A percentile compares a stretch with the other conserved stretches of the same genome.
These are phyloP conservation scores for Alternaria burnsii DNA, from an alignment of 2,329 filamentous ascomycete genomes.

Conservation along the genomic window DNA sequence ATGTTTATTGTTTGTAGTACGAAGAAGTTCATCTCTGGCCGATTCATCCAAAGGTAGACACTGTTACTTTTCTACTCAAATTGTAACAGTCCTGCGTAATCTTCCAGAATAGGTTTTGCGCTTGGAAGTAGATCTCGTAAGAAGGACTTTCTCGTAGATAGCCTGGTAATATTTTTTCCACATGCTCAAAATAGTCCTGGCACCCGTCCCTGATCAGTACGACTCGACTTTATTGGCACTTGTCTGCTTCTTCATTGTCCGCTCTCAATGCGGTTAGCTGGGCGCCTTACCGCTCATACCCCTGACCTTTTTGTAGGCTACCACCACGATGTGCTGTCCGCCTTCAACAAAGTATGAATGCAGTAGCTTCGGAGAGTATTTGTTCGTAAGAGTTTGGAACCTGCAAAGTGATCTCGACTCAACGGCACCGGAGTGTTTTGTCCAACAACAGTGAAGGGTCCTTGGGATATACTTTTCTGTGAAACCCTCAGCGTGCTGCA, in stretches of 20 bases:
- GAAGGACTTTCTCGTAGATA: neutral
- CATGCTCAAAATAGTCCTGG: neutral
- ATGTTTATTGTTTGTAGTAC: neutral
- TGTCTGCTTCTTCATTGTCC: neutral
- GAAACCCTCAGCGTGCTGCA: neutral
- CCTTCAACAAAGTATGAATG: neutral
- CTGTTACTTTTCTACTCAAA: too few relatives aligned
- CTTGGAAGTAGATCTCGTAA: too few relatives aligned
- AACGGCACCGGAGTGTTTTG: neutral
- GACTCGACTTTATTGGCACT: conserved; percentile 7
- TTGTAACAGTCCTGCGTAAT: too few relatives aligned
- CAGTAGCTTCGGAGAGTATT: neutral
- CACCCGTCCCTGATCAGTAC: neutral
- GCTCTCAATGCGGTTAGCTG: conserved; percentile 5
- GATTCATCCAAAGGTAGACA: too few relatives aligned
- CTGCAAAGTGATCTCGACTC: neutral
- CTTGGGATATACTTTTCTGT: neutral
- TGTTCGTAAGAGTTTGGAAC: neutral
- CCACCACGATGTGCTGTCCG: neutral
- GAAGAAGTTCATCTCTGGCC: too few relatives aligned
- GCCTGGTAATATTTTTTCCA: neutral
- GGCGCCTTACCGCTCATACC: conserved; percentile 4
- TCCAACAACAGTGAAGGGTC: neutral
- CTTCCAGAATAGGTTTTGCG: too few relatives aligned
- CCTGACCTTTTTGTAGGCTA: conserved; percentile 3